Evolutionary conservation across 768 basidiomycete species (phyloP), one percentile per base, ranked within the genome.

Genomic region (Nidularia sp.): DNA sequence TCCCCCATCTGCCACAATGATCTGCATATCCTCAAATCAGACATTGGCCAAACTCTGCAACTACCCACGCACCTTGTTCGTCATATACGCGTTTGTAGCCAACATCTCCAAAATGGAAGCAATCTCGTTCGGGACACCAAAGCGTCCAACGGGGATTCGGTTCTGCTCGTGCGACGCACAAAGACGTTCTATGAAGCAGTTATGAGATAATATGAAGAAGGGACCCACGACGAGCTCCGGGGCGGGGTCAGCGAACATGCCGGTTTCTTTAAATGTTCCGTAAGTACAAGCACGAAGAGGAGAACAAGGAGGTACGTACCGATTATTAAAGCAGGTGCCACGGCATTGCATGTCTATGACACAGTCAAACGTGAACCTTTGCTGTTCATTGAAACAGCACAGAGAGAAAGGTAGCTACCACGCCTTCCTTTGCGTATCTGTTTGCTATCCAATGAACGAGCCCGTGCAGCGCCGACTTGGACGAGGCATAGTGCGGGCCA

Each of bases 401-500:
- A 42, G 10, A 33, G 10, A 7, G 6, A 33, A 2, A 15, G n/a
- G 8, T 5, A 61, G 74, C 42, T 57, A 80, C 80, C 46, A 82
- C 70, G 9, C 79, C 79, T 9, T 75, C 73, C 54, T 76, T 75
- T 10, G 74, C 73, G 54, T 81, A 77, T 35, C 78, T 66, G 46
- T 62, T 64, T 5, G 79, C 74, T n/a, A 80, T 62, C 80, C 80
- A 81, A 54, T 80, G 80, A 35, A 80, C 62, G 4, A 81, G 66
- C 0, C 80, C 80, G 54, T 81, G 79, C 53, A 80, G 56, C 2
- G 79, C 80, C 1, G 78, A 73, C 53, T 82, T 82, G 0, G 79
- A 79, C 0, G 78, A 80, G 5, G 80, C 78, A 50, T 82, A 81
- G 52, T 82, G 80, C 0, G 80, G 79, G 0, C 80, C 80, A 43